Evolutionary conservation across 192 early-diverging fungal species (phyloP).

Genomic region (Kickxella alabastrina): DNA sequence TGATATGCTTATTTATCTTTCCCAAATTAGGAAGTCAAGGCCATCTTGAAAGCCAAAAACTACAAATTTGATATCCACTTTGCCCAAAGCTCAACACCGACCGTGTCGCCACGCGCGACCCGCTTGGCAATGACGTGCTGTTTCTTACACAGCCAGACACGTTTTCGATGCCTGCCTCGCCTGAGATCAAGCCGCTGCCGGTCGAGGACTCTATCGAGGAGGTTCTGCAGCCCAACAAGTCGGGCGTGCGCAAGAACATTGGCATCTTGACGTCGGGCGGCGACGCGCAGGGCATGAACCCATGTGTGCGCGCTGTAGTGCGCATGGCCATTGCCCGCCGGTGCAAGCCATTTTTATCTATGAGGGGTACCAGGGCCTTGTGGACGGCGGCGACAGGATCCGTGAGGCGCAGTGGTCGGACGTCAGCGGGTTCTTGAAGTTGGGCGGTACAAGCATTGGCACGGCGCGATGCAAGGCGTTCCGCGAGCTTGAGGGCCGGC

Average conservation of each 20-base stretch:
- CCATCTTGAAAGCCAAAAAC: constrained; percentile 7
- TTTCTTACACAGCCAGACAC: constrained; percentile 62
- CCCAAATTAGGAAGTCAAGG: constrained; percentile 18
- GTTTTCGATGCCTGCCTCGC: constrained; percentile 49
- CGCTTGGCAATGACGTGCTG: constrained; percentile 73
- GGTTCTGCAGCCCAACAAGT: constrained; percentile 1
- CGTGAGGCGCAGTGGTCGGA: constrained; percentile 82
- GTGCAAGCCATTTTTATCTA: constrained; percentile 86
- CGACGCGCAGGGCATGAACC: constrained; percentile 97
- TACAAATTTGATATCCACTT: no score
- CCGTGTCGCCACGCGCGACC: constrained; percentile 62
- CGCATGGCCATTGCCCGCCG: constrained; percentile 78
- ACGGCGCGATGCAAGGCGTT: constrained; percentile 89
- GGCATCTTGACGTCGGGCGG: constrained; percentile 93
- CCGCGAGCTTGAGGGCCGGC: constrained; percentile 78
- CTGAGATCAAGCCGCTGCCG: constrained; percentile 14
- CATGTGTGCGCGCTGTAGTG: constrained; percentile 86
- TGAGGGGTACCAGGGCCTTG: constrained; percentile 95
- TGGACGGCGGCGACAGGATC: constrained; percentile 88
- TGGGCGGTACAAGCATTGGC: constrained; percentile 93
- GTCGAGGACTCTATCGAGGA: constrained; percentile 3
- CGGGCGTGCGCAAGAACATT: constrained; percentile 64
- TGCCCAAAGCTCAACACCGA: constrained; percentile 21
- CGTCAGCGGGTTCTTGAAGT: constrained; percentile 79
- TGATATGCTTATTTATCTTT: background rate